phyloP scores from a whole-genome alignment of 2,329 filamentous ascomycete species.

The Pseudogymnoascus sp. region DNA sequence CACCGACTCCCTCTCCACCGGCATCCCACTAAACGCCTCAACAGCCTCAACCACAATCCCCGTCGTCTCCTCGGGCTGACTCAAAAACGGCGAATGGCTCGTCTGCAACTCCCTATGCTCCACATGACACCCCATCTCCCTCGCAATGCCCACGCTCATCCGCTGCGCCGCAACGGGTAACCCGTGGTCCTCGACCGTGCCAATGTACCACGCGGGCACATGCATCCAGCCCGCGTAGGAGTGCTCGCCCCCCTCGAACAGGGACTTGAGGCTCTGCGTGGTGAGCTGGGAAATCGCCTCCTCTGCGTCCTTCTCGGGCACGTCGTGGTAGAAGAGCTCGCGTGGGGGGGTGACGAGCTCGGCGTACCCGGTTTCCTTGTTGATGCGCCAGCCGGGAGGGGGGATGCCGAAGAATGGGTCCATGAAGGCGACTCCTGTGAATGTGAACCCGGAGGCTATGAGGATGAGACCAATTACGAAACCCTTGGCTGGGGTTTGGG shows the following conservation, averaged over 20 bases:
- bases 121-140: slow-evolving; percentile 28
- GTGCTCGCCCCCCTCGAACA: slow-evolving; percentile 33
- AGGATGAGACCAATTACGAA: slow-evolving; percentile 32
- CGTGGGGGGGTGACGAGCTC: slow-evolving; percentile 27
- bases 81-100: slow-evolving; percentile 38
- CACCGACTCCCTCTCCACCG: background rate
- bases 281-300: slow-evolving; percentile 34
- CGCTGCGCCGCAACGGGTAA: slow-evolving; percentile 32
- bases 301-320: slow-evolving; percentile 31
- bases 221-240: slow-evolving; percentile 25
- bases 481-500: slow-evolving; percentile 16
- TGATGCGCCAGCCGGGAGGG: slow-evolving; percentile 27
- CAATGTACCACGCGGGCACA: slow-evolving; percentile 30
- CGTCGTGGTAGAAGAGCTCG: slow-evolving; percentile 37
- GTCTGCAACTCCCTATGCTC: slow-evolving; percentile 31
- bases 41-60: slow-evolving; percentile 32
- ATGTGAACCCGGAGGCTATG: slow-evolving; percentile 32
- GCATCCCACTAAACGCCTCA: slow-evolving; percentile 22
- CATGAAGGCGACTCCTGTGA: slow-evolving; percentile 30
- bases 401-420: slow-evolving; percentile 29
- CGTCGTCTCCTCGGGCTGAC: slow-evolving; percentile 30
- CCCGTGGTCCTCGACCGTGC: slow-evolving; percentile 31
- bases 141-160: slow-evolving; percentile 30
- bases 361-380: slow-evolving; percentile 32
- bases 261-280: slow-evolving; percentile 32